Base-by-base conservation (phyloP, 305 asterid genomes). In the Solanum hybrid region DNA sequence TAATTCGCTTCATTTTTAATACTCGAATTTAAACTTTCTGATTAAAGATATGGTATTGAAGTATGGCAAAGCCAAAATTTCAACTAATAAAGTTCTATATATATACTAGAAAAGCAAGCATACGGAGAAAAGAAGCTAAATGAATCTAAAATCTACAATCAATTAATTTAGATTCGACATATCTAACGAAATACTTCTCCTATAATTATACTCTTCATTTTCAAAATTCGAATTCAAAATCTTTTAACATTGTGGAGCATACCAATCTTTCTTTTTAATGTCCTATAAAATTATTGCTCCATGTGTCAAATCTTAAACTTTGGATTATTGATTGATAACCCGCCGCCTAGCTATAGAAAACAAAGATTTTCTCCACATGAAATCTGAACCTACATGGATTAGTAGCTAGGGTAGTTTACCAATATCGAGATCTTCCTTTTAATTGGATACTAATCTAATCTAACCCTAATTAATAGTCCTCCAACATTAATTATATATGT, bases 291-390 rank as follows among this genome's bases (percentile, higher is more conserved):
- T 46, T 29, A 84, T 46, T 85, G 10, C 76, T 85, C 34, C 87
- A 56, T 85, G 46, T 32, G 88, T 10, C 76, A 32, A 56, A 56
- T 85, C 32, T 32, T 31, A 85, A 31, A 5, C 31, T 56, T 85
- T 32, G 76, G 46, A 51, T 56, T 85, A 31, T 56, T 85, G 5
- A 85, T 64, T 85, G 87, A 85, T 31, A 85, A 85, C 12, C 76
- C 88, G 88, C 88, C 88, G 88, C 32, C 76, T 11, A 85, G 27
- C 42, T n/a, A 26, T 69, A 10, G 31, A 36, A 36, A 60, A 85
- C 88, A 22, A 85, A 85, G 32, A 56, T 85, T 56, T 79, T 36
- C 85, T 84, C 46, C 87, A 51, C 76, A 85, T 85, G 88, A 85
- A 85, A 56, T 56, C 88, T 56, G 31, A 85, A 79, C 46, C 29